These are phyloP conservation scores for Taphrina populina DNA, from an alignment of 1,139 yeast species.

Conservation along the genomic window DNA sequence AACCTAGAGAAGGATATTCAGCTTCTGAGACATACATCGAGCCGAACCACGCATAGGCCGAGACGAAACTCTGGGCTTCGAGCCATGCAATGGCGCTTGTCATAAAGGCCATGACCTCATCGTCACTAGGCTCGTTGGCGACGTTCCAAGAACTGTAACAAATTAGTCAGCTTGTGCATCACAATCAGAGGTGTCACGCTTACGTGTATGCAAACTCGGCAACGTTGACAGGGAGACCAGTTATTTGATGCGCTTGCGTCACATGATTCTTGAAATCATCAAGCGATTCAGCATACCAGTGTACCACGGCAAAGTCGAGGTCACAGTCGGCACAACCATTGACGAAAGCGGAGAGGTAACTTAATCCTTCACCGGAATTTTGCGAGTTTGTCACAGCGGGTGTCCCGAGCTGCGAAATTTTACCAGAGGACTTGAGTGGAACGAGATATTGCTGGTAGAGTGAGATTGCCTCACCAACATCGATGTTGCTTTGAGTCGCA, in stretches of 20 bases:
- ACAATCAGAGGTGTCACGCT: neutral
- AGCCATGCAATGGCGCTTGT: constrained; percentile 30
- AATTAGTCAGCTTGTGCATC: neutral
- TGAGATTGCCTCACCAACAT: constrained; percentile 12
- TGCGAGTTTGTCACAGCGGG: constrained; percentile 32
- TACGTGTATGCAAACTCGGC: constrained; percentile 32
- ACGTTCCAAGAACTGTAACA: constrained; percentile 16
- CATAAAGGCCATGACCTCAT: constrained; percentile 25
- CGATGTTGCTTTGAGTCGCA: constrained; percentile 24
- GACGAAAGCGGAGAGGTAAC: constrained; percentile 25
- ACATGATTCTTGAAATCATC: constrained; percentile 30
- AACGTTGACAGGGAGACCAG: constrained; percentile 31
- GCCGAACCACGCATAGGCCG: constrained; percentile 33
- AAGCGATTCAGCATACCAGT: constrained; percentile 25
- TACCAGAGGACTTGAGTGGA: constrained; percentile 15
- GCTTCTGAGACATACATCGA: constrained; percentile 29
- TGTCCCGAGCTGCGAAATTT: constrained; percentile 27
- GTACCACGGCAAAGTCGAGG: constrained; percentile 31
- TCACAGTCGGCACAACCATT: constrained; percentile 24
- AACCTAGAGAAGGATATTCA: constrained; percentile 22
- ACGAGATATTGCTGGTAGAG: constrained; percentile 25
- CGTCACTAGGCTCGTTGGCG: constrained; percentile 11
- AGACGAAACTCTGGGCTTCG: constrained; percentile 27
- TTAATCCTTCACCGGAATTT: constrained; percentile 22
- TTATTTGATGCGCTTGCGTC: constrained; percentile 22